These are phyloP conservation scores for Suhomyces taliae DNA, from an alignment of 1,139 yeast species.

Conservation along the genomic window DNA sequence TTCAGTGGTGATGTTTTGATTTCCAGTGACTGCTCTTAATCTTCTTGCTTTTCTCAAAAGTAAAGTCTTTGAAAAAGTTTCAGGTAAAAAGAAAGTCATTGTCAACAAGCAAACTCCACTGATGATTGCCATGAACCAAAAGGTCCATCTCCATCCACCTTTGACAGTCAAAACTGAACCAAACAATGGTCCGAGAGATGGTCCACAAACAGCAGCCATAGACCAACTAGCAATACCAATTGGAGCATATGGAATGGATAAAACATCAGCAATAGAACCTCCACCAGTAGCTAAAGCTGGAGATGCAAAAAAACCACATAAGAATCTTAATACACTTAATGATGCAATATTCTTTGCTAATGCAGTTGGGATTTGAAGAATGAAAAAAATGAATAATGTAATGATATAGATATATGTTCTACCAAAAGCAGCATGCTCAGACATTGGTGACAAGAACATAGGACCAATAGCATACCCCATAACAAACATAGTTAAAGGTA, in stretches of 20 bases:
- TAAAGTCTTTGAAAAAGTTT: constrained; percentile 33
- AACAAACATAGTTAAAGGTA: constrained; percentile 38
- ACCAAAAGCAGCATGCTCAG: constrained; percentile 49
- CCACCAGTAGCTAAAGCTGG: constrained; percentile 40
- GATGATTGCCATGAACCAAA: constrained; percentile 37
- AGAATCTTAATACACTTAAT: constrained; percentile 30
- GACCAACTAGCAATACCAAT: constrained; percentile 35
- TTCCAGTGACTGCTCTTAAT: constrained; percentile 35
- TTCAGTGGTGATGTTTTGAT: constrained; percentile 26
- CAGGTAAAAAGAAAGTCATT: constrained; percentile 32
- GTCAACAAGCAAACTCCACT: constrained; percentile 28
- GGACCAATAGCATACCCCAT: constrained; percentile 43
- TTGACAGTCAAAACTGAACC: constrained; percentile 31
- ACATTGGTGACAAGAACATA: constrained; percentile 37
- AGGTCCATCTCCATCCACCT: constrained; percentile 39
- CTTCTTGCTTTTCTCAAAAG: constrained; percentile 35
- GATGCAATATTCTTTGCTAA: constrained; percentile 29
- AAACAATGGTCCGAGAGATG: constrained; percentile 36
- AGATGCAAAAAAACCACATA: constrained; percentile 35
- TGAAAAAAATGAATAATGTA: constrained; percentile 28
- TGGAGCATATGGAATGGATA: constrained; percentile 27
- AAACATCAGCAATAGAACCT: constrained; percentile 33
- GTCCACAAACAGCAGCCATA: constrained; percentile 37
- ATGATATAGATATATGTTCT: constrained; percentile 41
- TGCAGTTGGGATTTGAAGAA: constrained; percentile 34